Evolutionary conservation across 2,329 filamentous ascomycete genomes (phyloP), one percentile per base, ranked within the genome.

Genomic region (Monosporascus cannonballus): DNA sequence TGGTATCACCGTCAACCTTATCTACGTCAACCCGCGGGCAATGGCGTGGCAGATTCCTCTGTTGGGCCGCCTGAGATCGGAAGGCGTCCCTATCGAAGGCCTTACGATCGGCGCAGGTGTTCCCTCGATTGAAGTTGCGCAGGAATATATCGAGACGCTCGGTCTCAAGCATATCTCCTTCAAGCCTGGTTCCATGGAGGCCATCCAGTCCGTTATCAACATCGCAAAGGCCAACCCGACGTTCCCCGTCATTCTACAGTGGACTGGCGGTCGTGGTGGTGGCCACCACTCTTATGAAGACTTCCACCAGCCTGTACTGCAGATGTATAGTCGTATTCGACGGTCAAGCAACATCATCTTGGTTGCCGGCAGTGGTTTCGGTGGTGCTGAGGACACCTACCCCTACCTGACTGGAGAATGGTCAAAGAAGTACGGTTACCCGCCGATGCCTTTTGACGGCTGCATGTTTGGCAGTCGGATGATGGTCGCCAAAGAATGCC

Each of bases 251-350:
- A 84, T 96, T 50, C 76, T 96, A 56, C 92, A 96, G 73, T 96
- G 92, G 92, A 96, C 92, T 55, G 92, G 92, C 67, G 92, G 92
- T 41, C 87, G 92, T 72, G 92, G 91, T 60, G 92, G 92, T 75
- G 92, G 92, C 53, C 92, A 96, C 70, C 92, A 96, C 75, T 96
- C 91, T 1, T 96, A 86, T 57, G 92, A 96, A 69, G 92, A 96
- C 70, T 96, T 96, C 79, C 92, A 96, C 71, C 86, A 92, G 65
- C 92, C 92, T 5, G 86, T 96, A 45, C 76, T 96, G 7, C 85
- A 90, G 64, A 95, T 96, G 89, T 96, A 96, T 69, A 83, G 85
- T 60, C 86, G 91, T 53, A 91, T 96, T 59, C 84, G 92, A 66
- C 85, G 90, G 66, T 87, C 87, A 59, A 80, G 88, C 61, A 96